A percentile compares a stretch with the other conserved stretches of the same genome.
Evolutionary conservation across 2,329 filamentous ascomycete genomes (phyloP).

Genomic region (Pestalotiopsis sp.): DNA sequence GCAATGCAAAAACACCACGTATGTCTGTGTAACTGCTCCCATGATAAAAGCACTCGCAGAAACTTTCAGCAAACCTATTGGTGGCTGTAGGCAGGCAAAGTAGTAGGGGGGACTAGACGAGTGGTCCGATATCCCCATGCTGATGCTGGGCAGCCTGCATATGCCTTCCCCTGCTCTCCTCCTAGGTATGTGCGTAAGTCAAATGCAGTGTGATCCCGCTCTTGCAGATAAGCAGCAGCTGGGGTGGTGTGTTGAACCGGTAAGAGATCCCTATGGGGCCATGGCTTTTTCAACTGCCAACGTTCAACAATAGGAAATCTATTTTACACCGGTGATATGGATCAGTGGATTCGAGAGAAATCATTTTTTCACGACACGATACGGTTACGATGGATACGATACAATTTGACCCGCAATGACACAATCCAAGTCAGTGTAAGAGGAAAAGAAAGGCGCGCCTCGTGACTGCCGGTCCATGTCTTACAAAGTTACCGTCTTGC

Average conservation of each 20-base stretch:
- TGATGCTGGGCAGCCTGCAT: not conserved
- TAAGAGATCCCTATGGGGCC: not conserved
- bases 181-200: not conserved
- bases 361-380: not conserved
- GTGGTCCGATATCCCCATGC: not conserved
- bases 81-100: not conserved
- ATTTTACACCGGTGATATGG: not conserved
- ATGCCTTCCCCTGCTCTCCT: not conserved
- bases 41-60: not conserved
- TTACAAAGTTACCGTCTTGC: not conserved
- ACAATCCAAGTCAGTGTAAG: not conserved
- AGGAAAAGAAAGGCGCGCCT: not conserved
- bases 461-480: not conserved
- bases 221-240: not conserved
- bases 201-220: conserved; percentile 8
- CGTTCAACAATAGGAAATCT: not conserved
- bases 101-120: not conserved
- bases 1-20: not conserved
- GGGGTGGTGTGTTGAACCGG: not conserved
- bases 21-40: not conserved
- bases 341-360: not conserved
- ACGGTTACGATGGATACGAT: not conserved
- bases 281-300: not conserved
- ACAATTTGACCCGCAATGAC: not conserved
- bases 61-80: not conserved